Base-by-base conservation (phyloP, 1,139 yeast genomes). In the Diutina rugosa region DNA sequence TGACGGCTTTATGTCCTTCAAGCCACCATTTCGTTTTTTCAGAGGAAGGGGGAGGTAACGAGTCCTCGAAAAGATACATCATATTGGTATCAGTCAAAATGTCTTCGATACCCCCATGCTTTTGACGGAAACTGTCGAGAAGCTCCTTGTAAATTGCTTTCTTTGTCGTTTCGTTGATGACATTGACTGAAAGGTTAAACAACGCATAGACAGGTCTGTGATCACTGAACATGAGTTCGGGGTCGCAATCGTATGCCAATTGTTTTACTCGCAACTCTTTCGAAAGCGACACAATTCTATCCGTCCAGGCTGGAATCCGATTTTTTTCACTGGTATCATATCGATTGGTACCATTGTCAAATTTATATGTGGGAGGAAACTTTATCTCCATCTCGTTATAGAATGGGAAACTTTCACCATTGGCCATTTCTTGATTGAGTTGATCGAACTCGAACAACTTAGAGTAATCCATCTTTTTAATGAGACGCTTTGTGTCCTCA, bases 21-120 rank as follows among this genome's bases (percentile, higher is more conserved):
- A 90, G 76, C 99, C 99, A 93, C 99, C 99, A 93, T 68, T 90
- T 89, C 44, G 78, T 72, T 14, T 73, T 68, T 57, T 89, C 96
- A 0, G 95, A 81, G 60, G 96, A 87, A 21, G 99, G 99, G 0
- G 97, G 89, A 1, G 97, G 97, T 12, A 49, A 49, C 4, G 53
- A 29, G 32, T 49, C 53, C 14, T 49, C 53, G n/a, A 49, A 49
- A 14, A 49, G 16, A 14, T 49, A 49, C 56, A 91, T 71, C 28
- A 73, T 72, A 54, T 66, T 63, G 57, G 64, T 64, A 49, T 69
- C 69, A 51, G 66, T 67, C 56, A 76, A 68, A 54, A 76, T 66
- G 57, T 76, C 78, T 58, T 76, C 74, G 35, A 74, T 71, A 56
- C 73, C 80, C 57, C 73, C 72, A 63, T 64, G 67, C 67, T 74